A percentile compares a stretch with the other conserved stretches of the same genome.
Conservation (phyloP, 352 stramenopile genomes). For the Phytophthora sp. region DNA sequence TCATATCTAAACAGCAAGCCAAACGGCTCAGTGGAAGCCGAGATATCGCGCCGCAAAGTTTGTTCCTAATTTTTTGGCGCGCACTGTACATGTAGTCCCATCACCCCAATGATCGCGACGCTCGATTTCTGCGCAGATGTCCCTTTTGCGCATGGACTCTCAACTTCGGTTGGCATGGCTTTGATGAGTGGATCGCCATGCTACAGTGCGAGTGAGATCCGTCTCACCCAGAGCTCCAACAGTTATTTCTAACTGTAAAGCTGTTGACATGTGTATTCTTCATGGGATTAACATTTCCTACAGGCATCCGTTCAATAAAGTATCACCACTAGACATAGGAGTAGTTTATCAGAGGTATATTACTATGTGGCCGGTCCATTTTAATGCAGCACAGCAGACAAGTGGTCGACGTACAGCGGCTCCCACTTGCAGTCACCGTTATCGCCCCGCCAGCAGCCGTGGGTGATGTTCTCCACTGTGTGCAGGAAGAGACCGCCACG, state of each 20-base stretch:
- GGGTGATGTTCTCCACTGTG: slow-evolving; percentile 28
- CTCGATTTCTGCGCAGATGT: background rate
- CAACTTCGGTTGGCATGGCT: background rate
- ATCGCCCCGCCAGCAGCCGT: slow-evolving; percentile 27
- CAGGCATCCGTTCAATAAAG: background rate
- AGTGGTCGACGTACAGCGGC: slow-evolving; percentile 44
- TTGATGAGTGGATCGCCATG: slow-evolving; percentile 1
- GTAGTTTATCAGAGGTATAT: no score
- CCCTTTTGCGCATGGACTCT: background rate
- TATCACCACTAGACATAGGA: background rate
- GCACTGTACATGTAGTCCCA: no score
- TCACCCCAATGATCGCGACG: background rate
- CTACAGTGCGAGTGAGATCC: background rate
- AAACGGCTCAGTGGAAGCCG: no score
- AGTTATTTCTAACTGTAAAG: no score
- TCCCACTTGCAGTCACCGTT: slow-evolving; percentile 43
- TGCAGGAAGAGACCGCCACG: slow-evolving; percentile 39
- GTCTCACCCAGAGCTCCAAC: background rate
- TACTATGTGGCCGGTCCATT: no score
- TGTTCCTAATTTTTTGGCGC: no score
- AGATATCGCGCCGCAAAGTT: no score
- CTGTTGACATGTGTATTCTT: no score
- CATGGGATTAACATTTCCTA: no score
- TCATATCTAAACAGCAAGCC: no score
- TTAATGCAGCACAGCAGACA: slow-evolving; percentile 38